Evolutionary conservation across 176 grass and related monocot species (phyloP).

Genomic region (Melocanna baccifera): DNA sequence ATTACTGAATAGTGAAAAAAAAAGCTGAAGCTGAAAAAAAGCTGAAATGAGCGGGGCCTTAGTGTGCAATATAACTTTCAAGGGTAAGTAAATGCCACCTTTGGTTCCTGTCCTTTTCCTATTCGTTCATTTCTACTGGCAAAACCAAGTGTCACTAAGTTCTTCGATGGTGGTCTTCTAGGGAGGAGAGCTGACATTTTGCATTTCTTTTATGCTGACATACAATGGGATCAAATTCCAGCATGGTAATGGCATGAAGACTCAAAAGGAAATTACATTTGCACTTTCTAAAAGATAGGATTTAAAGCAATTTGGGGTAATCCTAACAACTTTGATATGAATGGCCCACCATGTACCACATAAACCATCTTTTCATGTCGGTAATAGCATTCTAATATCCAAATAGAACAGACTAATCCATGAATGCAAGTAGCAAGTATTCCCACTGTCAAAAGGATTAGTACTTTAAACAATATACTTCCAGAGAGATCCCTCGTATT

Average conservation of each 20-base stretch:
- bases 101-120: background rate
- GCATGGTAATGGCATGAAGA: background rate
- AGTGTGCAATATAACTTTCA: background rate
- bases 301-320: background rate
- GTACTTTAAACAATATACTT: background rate
- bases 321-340: background rate
- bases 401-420: background rate
- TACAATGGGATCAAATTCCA: background rate
- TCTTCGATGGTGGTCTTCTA: background rate
- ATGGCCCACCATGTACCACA: background rate
- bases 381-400: background rate
- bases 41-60: too few relatives aligned
- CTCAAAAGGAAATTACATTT: background rate
- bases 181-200: background rate
- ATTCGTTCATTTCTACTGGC: background rate
- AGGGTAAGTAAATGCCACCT: background rate
- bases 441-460: background rate
- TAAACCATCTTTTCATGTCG: slow-evolving; percentile 3
- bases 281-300: background rate
- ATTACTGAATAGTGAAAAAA: too few relatives aligned
- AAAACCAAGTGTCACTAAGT: background rate
- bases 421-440: background rate
- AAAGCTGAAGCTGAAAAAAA: too few relatives aligned
- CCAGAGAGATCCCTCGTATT: background rate
- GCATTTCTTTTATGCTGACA: background rate